Evolutionary conservation across 768 basidiomycete species (phyloP), one percentile per base, ranked within the genome.

Genomic region (Panellus pusillus): DNA sequence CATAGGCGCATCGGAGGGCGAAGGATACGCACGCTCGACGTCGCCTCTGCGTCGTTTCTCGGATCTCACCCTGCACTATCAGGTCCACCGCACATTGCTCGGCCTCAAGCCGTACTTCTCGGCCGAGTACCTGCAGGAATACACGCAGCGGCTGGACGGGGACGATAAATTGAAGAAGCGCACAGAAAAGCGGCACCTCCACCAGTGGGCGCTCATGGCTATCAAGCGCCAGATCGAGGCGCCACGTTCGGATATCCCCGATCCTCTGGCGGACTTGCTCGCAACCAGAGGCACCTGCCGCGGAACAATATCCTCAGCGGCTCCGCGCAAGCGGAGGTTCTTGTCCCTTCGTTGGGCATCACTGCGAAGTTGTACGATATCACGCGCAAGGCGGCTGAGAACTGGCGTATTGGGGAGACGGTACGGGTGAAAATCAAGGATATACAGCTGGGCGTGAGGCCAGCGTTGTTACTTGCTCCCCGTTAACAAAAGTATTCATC

Each of bases 11-110:
- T 74, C 75, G 3, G 79, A 80, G 2, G 81, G 81, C 38, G 87
- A 88, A 58, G 95, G 95, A 4, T 99, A 99, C 66, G 71, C 79
- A 15, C 82, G 90, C 18, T 83, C 80, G 9, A 98, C 97, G 9
- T 92, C 89, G 6, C 97, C 97, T 0, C 72, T 99, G 40, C 81
- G 97, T 38, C 83, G 97, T 40, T 97, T 83, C 68, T 70, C 72
- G 32, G 97, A 99, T 68, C 67, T 97, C 51, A 67, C 94, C 12
- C 72, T 74, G 9, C 97, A 98, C 71, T 99, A 94, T 93, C 95
- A 98, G 68, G 83, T 99, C 70, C 95, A 97, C 65, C 74, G 85
- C 45, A 81, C 80, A 6, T 69, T 98, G 11, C 71, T 88, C 7
- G 68, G 74, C 6, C 69, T 74, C 37, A 63, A 66, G 2, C 72